phyloP scores from a whole-genome alignment of 2,329 filamentous ascomycete species.

The Colletotrichum shisoi region DNA sequence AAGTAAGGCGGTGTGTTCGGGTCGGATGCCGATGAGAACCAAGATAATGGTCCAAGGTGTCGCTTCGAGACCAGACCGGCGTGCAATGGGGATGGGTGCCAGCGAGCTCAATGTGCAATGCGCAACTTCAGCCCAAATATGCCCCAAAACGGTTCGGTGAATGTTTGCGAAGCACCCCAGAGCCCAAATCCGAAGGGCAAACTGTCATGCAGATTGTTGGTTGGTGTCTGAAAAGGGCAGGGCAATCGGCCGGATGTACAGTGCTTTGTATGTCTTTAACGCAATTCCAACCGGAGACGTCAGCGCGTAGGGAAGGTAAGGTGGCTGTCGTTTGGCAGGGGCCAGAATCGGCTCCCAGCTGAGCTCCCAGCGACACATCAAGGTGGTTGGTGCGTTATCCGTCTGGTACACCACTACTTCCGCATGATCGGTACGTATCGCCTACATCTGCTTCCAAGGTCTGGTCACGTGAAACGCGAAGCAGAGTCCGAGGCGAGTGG shows the following conservation, averaged over 20 bases:
- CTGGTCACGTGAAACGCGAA: background rate
- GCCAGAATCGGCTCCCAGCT: slow-evolving; percentile 24
- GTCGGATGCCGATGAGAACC: background rate
- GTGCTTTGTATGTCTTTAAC: slow-evolving; percentile 16
- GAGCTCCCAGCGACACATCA: slow-evolving; percentile 3
- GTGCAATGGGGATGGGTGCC: slow-evolving; percentile 3
- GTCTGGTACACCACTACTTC: background rate
- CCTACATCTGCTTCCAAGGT: no score
- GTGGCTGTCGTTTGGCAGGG: background rate
- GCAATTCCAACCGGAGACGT: slow-evolving; percentile 4
- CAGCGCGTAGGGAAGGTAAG: slow-evolving; percentile 14
- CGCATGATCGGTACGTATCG: background rate
- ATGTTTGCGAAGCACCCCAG: slow-evolving; percentile 30
- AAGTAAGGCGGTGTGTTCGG: slow-evolving; percentile 2
- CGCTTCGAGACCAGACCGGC: slow-evolving; percentile 9
- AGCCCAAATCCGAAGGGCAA: slow-evolving; percentile 14
- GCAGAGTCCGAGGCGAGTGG: slow-evolving; percentile 3
- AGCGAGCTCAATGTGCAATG: slow-evolving; percentile 12
- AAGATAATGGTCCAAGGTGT: slow-evolving; percentile 4
- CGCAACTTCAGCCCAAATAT: slow-evolving; percentile 6
- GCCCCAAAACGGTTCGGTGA: slow-evolving; percentile 6
- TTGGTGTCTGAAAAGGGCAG: slow-evolving; percentile 18
- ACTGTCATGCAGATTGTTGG: slow-evolving; percentile 23
- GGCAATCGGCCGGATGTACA: background rate
- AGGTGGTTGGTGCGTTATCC: slow-evolving; percentile 24